phyloP scores from a whole-genome alignment of 148 eudicot species.

The Heliamphora exappendiculata region DNA sequence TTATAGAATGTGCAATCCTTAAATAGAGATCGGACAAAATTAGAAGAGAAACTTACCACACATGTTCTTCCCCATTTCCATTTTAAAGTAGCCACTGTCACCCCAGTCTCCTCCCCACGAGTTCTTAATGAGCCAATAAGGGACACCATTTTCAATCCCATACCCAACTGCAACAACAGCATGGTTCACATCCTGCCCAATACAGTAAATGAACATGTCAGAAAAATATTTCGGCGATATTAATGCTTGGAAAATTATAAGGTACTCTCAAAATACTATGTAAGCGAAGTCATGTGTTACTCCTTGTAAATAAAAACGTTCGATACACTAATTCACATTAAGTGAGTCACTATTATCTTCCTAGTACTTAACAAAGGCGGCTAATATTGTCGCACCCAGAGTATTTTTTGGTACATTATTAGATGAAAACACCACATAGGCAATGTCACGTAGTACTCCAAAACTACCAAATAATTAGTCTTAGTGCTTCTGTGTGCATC shows the following conservation, averaged over 20 bases:
- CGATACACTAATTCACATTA: too few species aligned
- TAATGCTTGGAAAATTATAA: too few species aligned
- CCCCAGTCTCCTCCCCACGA: conserved; percentile 99
- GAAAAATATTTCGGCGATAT: background rate
- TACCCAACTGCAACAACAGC: conserved; percentile 98
- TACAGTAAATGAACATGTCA: background rate
- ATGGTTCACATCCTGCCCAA: conserved; percentile 94
- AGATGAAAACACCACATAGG: too few species aligned
- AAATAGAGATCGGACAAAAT: background rate
- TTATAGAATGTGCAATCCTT: background rate
- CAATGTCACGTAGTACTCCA: too few species aligned
- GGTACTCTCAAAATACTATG: too few species aligned
- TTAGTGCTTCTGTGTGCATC: background rate
- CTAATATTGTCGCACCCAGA: too few species aligned
- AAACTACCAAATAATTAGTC: too few species aligned
- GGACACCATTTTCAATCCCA: conserved; percentile 72
- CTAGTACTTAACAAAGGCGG: too few species aligned
- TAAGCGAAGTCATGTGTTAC: too few species aligned
- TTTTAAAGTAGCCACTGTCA: conserved; percentile 80
- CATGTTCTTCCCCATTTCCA: conserved; percentile 99
- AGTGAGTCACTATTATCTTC: too few species aligned
- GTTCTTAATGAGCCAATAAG: conserved; percentile 96
- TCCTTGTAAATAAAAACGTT: too few species aligned
- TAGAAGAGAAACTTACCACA: conserved; percentile 66
- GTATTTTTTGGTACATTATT: too few species aligned